Percentiles rank a stretch among this genome's conserved stretches.
Conservation (phyloP, 345 rosid genomes). For the Cardamine chenopodiifolia region DNA sequence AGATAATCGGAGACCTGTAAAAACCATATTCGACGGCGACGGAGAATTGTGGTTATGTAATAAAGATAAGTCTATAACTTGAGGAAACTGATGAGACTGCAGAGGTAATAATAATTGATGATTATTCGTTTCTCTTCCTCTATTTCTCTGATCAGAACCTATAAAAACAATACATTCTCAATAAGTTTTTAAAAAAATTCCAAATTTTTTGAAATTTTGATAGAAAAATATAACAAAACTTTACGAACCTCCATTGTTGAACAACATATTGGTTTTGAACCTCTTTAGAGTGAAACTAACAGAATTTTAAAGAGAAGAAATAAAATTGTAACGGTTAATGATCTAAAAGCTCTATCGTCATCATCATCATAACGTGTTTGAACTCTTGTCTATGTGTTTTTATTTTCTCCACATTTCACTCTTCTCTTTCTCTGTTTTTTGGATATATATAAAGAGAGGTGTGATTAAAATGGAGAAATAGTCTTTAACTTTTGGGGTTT, state of each 20-base stretch:
- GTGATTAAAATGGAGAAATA: conserved; percentile 1
- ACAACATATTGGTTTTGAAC: conserved; percentile 12
- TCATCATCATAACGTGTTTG: conserved; percentile 9
- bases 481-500: conserved; percentile 14
- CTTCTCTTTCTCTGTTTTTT: not conserved
- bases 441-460: not conserved
- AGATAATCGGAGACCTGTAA: conserved; percentile 78
- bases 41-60: conserved; percentile 14
- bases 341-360: conserved; percentile 13
- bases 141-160: conserved; percentile 52
- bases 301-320: conserved; percentile 2
- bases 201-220: not conserved
- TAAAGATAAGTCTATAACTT: conserved; percentile 32
- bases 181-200: no score
- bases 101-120: not conserved
- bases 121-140: conserved; percentile 53
- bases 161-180: not conserved
- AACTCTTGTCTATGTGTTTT: conserved; percentile 15
- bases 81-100: conserved; percentile 28
- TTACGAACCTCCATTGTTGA: conserved; percentile 22
- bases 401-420: not conserved
- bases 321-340: not conserved
- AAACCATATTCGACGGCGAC: conserved; percentile 35
- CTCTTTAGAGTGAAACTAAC: no score
- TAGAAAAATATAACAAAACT: not conserved